Percentiles rank a stretch among this genome's conserved stretches.
Conservation (phyloP, 805 yeast species). For the Lachancea nothofagi region DNA sequence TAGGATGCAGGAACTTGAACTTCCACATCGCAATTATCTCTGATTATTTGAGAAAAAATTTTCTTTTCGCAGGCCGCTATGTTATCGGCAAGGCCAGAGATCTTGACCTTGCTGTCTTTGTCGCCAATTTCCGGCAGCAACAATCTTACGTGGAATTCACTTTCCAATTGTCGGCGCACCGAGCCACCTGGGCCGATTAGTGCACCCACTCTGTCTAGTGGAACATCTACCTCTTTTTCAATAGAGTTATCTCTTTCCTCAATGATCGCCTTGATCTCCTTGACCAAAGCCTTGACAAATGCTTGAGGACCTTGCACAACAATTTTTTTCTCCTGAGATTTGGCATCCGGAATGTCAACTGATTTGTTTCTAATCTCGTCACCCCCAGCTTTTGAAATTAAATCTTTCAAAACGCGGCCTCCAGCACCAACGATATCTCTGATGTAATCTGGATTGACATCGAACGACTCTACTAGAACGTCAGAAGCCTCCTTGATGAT, state of each 20-base stretch:
- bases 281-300: constrained; percentile 63
- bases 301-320: constrained; percentile 68
- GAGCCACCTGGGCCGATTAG: constrained; percentile 80
- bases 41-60: constrained; percentile 50
- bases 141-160: constrained; percentile 58
- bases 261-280: constrained; percentile 57
- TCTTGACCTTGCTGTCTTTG: constrained; percentile 44
- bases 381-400: constrained; percentile 76
- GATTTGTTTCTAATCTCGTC: constrained; percentile 37
- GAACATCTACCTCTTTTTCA: constrained; percentile 48
- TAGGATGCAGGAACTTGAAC: constrained; percentile 52
- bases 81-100: constrained; percentile 63
- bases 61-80: constrained; percentile 58
- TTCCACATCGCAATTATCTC: constrained; percentile 48
- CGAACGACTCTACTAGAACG: constrained; percentile 47
- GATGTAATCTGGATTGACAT: constrained; percentile 68
- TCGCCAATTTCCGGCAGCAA: constrained; percentile 58
- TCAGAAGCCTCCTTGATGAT: constrained; percentile 65
- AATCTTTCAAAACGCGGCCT: constrained; percentile 68
- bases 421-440: constrained; percentile 72
- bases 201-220: constrained; percentile 68
- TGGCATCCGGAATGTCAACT: constrained; percentile 58
- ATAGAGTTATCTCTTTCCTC: constrained; percentile 56
- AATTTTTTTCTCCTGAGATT: constrained; percentile 51
- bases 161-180: constrained; percentile 64